Evolutionary conservation across 2,329 filamentous ascomycete species (phyloP).

Genomic region (Scedosporium aurantiacum): DNA sequence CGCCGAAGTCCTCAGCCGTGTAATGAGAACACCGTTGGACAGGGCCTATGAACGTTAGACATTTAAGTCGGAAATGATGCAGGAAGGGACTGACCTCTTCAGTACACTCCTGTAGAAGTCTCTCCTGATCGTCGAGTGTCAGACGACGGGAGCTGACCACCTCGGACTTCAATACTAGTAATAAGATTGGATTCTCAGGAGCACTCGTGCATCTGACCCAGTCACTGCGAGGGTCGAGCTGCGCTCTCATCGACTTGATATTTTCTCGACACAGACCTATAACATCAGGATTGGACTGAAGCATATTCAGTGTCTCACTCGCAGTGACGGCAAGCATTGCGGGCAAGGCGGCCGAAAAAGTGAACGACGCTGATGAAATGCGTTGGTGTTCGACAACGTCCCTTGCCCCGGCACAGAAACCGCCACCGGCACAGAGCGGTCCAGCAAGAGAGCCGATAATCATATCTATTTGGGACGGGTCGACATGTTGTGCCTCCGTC

Average conservation of each 20-base stretch:
- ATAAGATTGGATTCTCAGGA: conserved; percentile 75
- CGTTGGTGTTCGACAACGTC: conserved; percentile 96
- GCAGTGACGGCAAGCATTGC: conserved; percentile 93
- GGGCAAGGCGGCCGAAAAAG: conserved; percentile 87
- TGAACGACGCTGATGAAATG: conserved; percentile 84
- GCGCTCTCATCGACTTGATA: conserved; percentile 71
- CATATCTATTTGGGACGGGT: conserved; percentile 90
- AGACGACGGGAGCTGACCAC: conserved; percentile 62
- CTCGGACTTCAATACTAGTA: conserved; percentile 74
- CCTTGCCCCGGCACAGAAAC: conserved; percentile 84
- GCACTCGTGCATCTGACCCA: conserved; percentile 79
- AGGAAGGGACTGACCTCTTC: conserved; percentile 62
- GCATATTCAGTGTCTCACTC: conserved; percentile 75
- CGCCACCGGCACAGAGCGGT: conserved; percentile 81
- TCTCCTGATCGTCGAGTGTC: conserved; percentile 66
- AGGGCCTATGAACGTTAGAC: conserved; percentile 46
- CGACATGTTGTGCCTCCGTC: conserved; percentile 94
- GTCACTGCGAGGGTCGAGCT: conserved; percentile 86
- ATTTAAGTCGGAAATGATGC: conserved; percentile 9
- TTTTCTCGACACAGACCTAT: conserved; percentile 72
- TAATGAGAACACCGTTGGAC: conserved; percentile 80
- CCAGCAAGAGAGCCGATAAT: conserved; percentile 88
- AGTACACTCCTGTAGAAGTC: conserved; percentile 78
- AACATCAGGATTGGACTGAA: conserved; percentile 80
- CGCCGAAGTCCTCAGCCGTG: conserved; percentile 70